phyloP scores from a whole-genome alignment of 371 early-diverging fungal genomes.

The Dinochytrium kinnereticum region DNA sequence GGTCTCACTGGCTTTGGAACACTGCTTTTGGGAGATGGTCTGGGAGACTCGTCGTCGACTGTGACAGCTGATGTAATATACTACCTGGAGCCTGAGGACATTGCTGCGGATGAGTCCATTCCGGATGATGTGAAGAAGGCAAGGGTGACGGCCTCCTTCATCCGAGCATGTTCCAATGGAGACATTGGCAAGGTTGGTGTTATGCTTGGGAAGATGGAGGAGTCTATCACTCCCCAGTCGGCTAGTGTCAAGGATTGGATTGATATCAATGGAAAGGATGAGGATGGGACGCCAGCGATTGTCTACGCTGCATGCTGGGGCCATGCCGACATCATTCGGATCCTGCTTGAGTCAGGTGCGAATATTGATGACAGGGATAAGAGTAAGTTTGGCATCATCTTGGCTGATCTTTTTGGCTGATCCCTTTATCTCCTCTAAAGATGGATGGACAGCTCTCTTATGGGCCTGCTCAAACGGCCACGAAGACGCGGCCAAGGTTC shows the following conservation, averaged over 20 bases:
- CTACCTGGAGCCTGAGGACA: not conserved
- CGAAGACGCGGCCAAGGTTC: constrained; percentile 71
- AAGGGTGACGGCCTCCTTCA: not conserved
- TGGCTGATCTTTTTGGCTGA: not conserved
- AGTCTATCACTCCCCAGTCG: not conserved
- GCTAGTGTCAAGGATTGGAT: constrained; percentile 16
- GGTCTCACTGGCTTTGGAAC: not conserved
- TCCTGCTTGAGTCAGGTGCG: constrained; percentile 76
- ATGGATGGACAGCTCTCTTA: constrained; percentile 95
- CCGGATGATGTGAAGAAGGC: not conserved
- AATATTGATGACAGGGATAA: constrained; percentile 77
- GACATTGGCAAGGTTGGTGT: constrained; percentile 1
- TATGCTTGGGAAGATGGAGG: constrained; percentile 1
- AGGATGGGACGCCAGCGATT: constrained; percentile 82
- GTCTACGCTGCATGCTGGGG: constrained; percentile 91
- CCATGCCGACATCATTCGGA: constrained; percentile 67
- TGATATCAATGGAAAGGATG: constrained; percentile 72
- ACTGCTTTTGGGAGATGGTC: not conserved
- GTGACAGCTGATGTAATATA: not conserved
- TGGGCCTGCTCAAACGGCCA: constrained; percentile 94
- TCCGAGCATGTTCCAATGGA: constrained; percentile 15
- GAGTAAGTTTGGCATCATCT: constrained; percentile 63
- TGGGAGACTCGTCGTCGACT: not conserved
- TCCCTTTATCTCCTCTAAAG: too few relatives aligned
- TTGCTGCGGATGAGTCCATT: not conserved